A percentile compares a stretch with the other conserved stretches of the same genome.
Conservation (phyloP, 2,329 filamentous ascomycete species). For the Colletotrichum somersetense region DNA sequence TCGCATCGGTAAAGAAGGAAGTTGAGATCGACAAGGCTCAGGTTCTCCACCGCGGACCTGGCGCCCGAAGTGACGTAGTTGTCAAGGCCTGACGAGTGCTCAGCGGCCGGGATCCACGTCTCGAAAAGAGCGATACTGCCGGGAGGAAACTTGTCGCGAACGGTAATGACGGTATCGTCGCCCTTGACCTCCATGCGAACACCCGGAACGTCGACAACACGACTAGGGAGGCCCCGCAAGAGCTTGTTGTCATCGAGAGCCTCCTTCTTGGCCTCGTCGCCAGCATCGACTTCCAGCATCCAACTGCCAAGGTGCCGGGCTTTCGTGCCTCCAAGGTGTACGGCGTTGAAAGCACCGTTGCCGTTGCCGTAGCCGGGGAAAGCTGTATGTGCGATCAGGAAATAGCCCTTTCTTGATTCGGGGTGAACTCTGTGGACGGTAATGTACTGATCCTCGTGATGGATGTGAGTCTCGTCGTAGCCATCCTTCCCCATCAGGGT, state of each 20-base stretch:
- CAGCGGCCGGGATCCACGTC: constrained; percentile 91
- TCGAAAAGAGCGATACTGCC: constrained; percentile 96
- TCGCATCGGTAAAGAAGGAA: constrained; percentile 93
- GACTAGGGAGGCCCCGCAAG: constrained; percentile 86
- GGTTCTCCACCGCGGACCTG: constrained; percentile 79
- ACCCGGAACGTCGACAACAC: constrained; percentile 79
- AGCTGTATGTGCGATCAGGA: constrained; percentile 95
- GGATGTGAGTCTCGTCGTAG: constrained; percentile 95
- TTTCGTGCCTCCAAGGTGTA: constrained; percentile 85
- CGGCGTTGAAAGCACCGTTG: constrained; percentile 83
- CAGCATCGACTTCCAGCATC: constrained; percentile 90
- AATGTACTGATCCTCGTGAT: constrained; percentile 96
- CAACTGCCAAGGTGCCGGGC: constrained; percentile 90
- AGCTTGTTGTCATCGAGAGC: constrained; percentile 77
- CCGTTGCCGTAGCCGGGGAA: constrained; percentile 91
- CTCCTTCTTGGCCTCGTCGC: constrained; percentile 74
- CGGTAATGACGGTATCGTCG: constrained; percentile 82
- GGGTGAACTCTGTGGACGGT: constrained; percentile 97
- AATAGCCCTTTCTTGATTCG: constrained; percentile 91
- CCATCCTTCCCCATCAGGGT: constrained; percentile 94
- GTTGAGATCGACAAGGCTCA: constrained; percentile 87
- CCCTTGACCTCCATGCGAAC: constrained; percentile 79
- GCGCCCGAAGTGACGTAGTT: constrained; percentile 87
- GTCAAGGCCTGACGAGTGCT: constrained; percentile 86
- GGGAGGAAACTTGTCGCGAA: constrained; percentile 87